Conservation (phyloP, 495 filamentous ascomycete genomes). For the Lasiosphaeris hirsuta region DNA sequence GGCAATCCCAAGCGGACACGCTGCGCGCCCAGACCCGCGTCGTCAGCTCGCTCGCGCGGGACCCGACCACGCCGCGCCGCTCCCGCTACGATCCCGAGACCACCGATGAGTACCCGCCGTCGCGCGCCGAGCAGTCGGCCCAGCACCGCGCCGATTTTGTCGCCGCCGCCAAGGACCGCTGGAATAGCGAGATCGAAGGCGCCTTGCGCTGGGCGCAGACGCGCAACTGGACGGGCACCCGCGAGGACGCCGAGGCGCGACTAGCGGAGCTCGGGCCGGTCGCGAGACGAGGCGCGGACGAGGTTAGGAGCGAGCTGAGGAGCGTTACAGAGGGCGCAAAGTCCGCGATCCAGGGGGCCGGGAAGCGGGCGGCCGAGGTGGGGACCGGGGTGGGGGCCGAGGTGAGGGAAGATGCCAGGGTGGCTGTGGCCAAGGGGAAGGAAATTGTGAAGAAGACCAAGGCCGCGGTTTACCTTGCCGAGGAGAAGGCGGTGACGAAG, state of each 20-base stretch:
- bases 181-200: conserved; percentile 72
- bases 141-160: conserved; percentile 48
- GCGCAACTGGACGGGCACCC: conserved; percentile 59
- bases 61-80: conserved; percentile 8
- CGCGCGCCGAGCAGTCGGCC: conserved; percentile 41
- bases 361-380: conserved; percentile 11
- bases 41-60: conserved; percentile 49
- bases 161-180: conserved; percentile 71
- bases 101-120: conserved; percentile 21
- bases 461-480: conserved; percentile 27
- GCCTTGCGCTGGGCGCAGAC: conserved; percentile 64
- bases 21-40: conserved; percentile 69
- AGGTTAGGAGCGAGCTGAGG: conserved; percentile 22
- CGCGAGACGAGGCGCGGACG: conserved; percentile 2
- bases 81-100: conserved; percentile 40
- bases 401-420: conserved; percentile 14
- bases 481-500: conserved; percentile 23
- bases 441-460: conserved; percentile 19
- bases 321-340: conserved; percentile 20
- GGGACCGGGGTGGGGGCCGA: not conserved
- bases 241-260: conserved; percentile 49
- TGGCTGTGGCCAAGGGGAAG: conserved; percentile 27
- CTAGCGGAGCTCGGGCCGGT: not conserved
- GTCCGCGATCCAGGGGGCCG: conserved; percentile 13
- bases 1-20: conserved; percentile 62